Evolutionary conservation across 1,284 basidiomycete species (phyloP).

Genomic region (Melanopsichium pennsylvanicum): DNA sequence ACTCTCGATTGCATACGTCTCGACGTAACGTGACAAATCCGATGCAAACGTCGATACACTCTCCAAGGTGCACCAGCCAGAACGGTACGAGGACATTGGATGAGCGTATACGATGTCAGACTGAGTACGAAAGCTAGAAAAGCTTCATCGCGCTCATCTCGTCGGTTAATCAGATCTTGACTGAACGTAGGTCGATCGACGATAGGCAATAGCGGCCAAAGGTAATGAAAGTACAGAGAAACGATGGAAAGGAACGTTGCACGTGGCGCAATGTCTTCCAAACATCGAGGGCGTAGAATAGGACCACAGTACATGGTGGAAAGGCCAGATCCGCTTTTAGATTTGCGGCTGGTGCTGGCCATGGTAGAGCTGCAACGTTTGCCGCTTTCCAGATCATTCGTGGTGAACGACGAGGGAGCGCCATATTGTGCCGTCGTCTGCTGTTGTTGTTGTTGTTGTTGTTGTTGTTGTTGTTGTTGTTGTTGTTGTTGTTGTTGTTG

Average conservation of each 20-base stretch:
- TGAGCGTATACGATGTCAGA: constrained; percentile 49
- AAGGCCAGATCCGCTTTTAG: constrained; percentile 6
- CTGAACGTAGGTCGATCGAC: constrained; percentile 46
- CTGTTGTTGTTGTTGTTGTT: not conserved
- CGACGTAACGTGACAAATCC: constrained; percentile 50
- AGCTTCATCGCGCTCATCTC: constrained; percentile 44
- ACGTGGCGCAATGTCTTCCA: constrained; percentile 51
- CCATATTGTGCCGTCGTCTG: not conserved
- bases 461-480: not conserved
- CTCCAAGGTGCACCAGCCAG: constrained; percentile 45
- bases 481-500: not conserved
- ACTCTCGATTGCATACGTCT: constrained; percentile 44
- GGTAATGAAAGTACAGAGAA: constrained; percentile 49
- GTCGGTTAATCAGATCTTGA: constrained; percentile 43
- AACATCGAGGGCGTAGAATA: constrained; percentile 40
- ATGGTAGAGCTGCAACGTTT: not conserved
- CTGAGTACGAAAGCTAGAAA: constrained; percentile 52
- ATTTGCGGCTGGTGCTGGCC: constrained; percentile 1
- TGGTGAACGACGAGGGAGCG: not conserved
- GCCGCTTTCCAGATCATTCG: too few relatives aligned
- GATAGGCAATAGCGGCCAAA: constrained; percentile 50
- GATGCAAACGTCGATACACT: constrained; percentile 47
- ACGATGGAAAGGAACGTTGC: constrained; percentile 49
- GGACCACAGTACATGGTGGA: constrained; percentile 36
- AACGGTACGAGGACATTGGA: constrained; percentile 46